These are phyloP conservation scores for Colletotrichum scovillei DNA, from an alignment of 2,329 filamentous ascomycete species.

Conservation along the genomic window DNA sequence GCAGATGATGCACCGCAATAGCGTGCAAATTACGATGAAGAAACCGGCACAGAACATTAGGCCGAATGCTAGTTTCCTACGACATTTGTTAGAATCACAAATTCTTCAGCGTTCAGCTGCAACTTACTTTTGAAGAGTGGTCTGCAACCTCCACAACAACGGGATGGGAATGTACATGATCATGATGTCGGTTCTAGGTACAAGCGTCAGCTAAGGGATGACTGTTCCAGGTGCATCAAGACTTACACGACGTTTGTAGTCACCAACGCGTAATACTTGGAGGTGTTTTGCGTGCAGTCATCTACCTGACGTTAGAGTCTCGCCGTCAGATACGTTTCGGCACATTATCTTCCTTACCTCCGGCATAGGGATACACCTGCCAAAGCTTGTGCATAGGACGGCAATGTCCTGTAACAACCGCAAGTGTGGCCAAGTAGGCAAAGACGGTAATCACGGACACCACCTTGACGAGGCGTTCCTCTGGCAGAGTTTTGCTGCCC, in stretches of 20 bases:
- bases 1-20: constrained; percentile 34
- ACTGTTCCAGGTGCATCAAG: not conserved
- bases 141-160: constrained; percentile 27
- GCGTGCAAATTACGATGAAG: constrained; percentile 35
- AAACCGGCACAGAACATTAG: constrained; percentile 37
- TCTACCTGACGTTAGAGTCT: not conserved
- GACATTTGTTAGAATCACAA: not conserved
- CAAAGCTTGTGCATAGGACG: constrained; percentile 21
- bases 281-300: constrained; percentile 28
- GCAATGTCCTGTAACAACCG: constrained; percentile 23
- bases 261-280: constrained; percentile 30
- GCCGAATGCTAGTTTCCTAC: constrained; percentile 33
- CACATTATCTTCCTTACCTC: not conserved
- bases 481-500: constrained; percentile 22
- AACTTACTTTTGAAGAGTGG: constrained; percentile 16
- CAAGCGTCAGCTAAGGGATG: not conserved
- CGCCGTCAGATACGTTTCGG: too few relatives aligned
- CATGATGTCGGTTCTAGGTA: constrained; percentile 12
- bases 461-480: constrained; percentile 30
- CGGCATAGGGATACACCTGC: constrained; percentile 27
- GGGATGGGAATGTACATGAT: constrained; percentile 33
- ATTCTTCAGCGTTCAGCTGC: too few relatives aligned
- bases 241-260: constrained; percentile 24
- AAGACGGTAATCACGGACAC: constrained; percentile 3
- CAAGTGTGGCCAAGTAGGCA: constrained; percentile 24